phyloP scores from a whole-genome alignment of 1,284 basidiomycete genomes.

The Moniliophthora roreri region DNA sequence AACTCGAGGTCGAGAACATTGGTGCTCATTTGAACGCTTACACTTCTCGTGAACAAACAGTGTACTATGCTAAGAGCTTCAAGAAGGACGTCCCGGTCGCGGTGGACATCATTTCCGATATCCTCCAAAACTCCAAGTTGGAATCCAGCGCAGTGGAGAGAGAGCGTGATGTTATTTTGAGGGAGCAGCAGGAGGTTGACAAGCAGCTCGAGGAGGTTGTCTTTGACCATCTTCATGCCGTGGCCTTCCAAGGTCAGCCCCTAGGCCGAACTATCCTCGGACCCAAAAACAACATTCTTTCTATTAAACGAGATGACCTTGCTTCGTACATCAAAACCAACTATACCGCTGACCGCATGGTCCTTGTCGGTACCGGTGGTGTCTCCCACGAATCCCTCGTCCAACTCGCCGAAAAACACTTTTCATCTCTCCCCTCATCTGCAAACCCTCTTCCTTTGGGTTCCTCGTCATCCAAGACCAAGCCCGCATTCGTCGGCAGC shows the following conservation, averaged over 20 bases:
- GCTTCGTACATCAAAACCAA: constrained; percentile 94
- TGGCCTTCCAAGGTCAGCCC: constrained; percentile 95
- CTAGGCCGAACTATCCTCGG: constrained; percentile 98
- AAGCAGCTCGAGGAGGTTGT: constrained; percentile 99
- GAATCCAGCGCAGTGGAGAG: constrained; percentile 89
- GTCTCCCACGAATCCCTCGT: constrained; percentile 93
- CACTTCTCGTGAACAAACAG: constrained; percentile 98
- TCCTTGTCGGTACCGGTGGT: constrained; percentile 95
- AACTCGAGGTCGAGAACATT: constrained; percentile 98
- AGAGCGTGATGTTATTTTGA: constrained; percentile 95
- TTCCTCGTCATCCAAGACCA: constrained; percentile 63
- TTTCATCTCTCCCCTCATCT: constrained; percentile 87
- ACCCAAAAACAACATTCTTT: constrained; percentile 95
- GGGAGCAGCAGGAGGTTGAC: constrained; percentile 99
- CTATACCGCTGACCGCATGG: constrained; percentile 99
- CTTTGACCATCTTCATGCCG: constrained; percentile 96
- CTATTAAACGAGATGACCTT: constrained; percentile 92
- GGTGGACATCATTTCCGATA: constrained; percentile 98
- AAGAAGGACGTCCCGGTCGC: constrained; percentile 90
- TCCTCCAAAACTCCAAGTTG: constrained; percentile 96
- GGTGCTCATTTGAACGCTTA: constrained; percentile 99
- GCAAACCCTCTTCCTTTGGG: constrained; percentile 89
- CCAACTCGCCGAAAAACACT: constrained; percentile 94
- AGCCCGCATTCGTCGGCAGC: constrained; percentile 88
- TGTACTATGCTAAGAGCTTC: constrained; percentile 99